A percentile compares a stretch with the other conserved stretches of the same genome.
phyloP scores from a whole-genome alignment of 2,329 filamentous ascomycete genomes.

The Ascochyta pisi region DNA sequence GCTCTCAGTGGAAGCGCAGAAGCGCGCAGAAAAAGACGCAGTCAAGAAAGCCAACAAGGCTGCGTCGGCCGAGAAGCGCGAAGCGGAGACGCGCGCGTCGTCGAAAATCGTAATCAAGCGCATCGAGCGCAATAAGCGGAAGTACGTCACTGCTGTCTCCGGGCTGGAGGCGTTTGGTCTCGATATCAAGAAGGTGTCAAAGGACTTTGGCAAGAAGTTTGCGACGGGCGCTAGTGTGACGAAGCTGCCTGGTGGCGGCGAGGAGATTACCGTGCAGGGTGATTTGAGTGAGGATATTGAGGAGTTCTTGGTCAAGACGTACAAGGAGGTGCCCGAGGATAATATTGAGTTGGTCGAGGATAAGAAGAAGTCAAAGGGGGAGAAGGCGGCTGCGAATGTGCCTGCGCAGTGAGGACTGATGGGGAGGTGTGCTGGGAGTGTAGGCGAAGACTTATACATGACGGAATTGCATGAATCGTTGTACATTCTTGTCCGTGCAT shows the following conservation, averaged over 20 bases:
- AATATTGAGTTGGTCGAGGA: slow-evolving; percentile 96
- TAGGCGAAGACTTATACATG: too few relatives aligned
- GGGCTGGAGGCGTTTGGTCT: slow-evolving; percentile 90
- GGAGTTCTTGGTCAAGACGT: slow-evolving; percentile 88
- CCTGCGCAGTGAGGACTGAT: slow-evolving; percentile 6
- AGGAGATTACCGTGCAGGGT: slow-evolving; percentile 97
- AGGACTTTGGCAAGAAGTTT: slow-evolving; percentile 98
- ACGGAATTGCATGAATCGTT: too few relatives aligned
- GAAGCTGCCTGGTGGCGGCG: slow-evolving; percentile 81
- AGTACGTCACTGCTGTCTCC: slow-evolving; percentile 91
- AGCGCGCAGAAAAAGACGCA: slow-evolving; percentile 93
- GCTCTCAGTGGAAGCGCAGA: slow-evolving; percentile 88
- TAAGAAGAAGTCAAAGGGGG: slow-evolving; percentile 81
- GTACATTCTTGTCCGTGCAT: too few relatives aligned
- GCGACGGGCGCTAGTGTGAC: slow-evolving; percentile 93
- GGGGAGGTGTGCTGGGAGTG: too few relatives aligned
- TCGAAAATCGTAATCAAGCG: slow-evolving; percentile 91
- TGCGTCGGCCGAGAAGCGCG: slow-evolving; percentile 82
- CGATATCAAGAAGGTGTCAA: slow-evolving; percentile 93
- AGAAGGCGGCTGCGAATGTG: slow-evolving; percentile 18
- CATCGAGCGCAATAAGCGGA: slow-evolving; percentile 97
- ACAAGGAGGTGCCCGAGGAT: slow-evolving; percentile 89
- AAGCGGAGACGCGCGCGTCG: slow-evolving; percentile 80
- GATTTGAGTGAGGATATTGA: slow-evolving; percentile 94
- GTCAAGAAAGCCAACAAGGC: slow-evolving; percentile 97